Evolutionary conservation across 1,139 yeast species (phyloP).

Genomic region (Saccharomycopsis hybrid): DNA sequence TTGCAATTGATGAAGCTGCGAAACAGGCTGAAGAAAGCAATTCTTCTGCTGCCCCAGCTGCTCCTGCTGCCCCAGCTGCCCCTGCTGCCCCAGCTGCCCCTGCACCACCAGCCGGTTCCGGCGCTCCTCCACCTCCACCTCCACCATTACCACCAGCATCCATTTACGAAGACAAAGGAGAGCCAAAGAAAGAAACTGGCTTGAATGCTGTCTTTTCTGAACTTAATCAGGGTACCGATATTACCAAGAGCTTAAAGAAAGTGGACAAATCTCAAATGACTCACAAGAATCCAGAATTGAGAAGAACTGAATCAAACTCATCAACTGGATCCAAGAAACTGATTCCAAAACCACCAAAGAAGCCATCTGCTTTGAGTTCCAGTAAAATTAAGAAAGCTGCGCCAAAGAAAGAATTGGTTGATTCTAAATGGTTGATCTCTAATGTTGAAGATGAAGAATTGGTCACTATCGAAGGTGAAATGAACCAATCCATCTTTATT

Average conservation of each 20-base stretch:
- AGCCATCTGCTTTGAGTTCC: slow-evolving; percentile 53
- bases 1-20: no score
- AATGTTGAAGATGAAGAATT: slow-evolving; percentile 57
- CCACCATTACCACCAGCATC: slow-evolving; percentile 83
- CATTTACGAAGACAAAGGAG: slow-evolving; percentile 38
- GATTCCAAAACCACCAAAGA: slow-evolving; percentile 53
- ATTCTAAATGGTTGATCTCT: slow-evolving; percentile 85
- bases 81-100: slow-evolving; percentile 30
- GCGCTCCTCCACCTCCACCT: slow-evolving; percentile 43
- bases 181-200: slow-evolving; percentile 35
- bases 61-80: slow-evolving; percentile 30
- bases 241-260: slow-evolving; percentile 82
- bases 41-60: slow-evolving; percentile 38
- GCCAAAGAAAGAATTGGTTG: slow-evolving; percentile 72
- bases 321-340: slow-evolving; percentile 36
- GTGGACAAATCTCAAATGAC: slow-evolving; percentile 94
- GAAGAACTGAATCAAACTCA: slow-evolving; percentile 40
- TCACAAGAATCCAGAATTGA: slow-evolving; percentile 82
- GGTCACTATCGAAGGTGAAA: slow-evolving; percentile 68
- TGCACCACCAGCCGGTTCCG: slow-evolving; percentile 36
- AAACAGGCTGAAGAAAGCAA: slow-evolving; percentile 29
- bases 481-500: slow-evolving; percentile 83
- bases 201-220: slow-evolving; percentile 91
- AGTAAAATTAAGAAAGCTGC: slow-evolving; percentile 34
- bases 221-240: slow-evolving; percentile 73